Evolutionary conservation across 1,139 yeast species (phyloP).

Genomic region (Magnusiomyces suaveolens): DNA sequence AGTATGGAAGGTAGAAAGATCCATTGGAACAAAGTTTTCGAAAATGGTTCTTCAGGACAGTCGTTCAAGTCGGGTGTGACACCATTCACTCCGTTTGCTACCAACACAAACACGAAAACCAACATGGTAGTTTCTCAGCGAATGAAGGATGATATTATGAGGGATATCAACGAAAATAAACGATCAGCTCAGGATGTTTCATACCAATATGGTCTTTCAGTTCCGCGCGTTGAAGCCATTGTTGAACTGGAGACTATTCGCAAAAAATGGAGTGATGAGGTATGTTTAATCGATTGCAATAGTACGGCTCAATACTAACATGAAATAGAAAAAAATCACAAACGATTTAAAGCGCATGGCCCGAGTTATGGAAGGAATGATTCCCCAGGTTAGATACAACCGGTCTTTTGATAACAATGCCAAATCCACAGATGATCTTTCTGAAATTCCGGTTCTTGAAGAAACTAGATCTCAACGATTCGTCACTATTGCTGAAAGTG

Average conservation of each 20-base stretch:
- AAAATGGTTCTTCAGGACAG: conserved; percentile 9
- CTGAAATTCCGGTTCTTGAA: conserved; percentile 91
- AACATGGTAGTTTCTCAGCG: conserved; percentile 50
- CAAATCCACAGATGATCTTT: conserved; percentile 32
- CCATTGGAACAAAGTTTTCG: conserved; percentile 22
- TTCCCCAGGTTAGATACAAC: conserved; percentile 39
- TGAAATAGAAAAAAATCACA: conserved; percentile 22
- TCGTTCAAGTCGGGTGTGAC: not conserved
- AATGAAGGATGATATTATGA: conserved; percentile 50
- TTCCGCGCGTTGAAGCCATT: conserved; percentile 81
- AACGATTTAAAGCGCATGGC: conserved; percentile 47
- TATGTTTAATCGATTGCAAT: conserved; percentile 55
- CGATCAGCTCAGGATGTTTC: conserved; percentile 69
- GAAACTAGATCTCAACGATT: conserved; percentile 78
- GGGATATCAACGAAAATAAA: conserved; percentile 40
- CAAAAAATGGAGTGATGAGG: conserved; percentile 48
- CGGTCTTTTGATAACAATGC: conserved; percentile 1
- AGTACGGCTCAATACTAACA: no score
- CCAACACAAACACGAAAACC: conserved; percentile 59
- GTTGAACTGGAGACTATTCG: conserved; percentile 59
- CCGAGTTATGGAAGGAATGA: conserved; percentile 60
- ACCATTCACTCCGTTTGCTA: conserved; percentile 60
- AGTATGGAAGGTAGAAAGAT: conserved; percentile 13
- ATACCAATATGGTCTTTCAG: conserved; percentile 65
- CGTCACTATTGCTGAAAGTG: conserved; percentile 83